These are phyloP conservation scores for Bombardia bombarda DNA, from an alignment of 495 filamentous ascomycete species.

Conservation along the genomic window DNA sequence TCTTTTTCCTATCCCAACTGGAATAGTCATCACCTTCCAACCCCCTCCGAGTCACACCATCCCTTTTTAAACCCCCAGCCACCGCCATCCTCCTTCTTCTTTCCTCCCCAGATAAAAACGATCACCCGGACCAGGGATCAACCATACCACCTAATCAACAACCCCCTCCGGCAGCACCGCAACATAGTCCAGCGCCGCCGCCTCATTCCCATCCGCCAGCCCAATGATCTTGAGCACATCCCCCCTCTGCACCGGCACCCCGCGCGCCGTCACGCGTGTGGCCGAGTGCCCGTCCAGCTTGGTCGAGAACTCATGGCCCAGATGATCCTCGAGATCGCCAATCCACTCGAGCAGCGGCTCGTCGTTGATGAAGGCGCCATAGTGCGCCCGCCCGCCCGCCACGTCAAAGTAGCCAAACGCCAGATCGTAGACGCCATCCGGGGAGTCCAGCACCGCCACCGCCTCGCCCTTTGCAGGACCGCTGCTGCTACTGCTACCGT, in stretches of 20 bases:
- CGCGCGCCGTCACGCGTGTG: constrained; percentile 49
- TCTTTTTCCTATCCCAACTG: too few species aligned
- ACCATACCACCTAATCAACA: constrained; percentile 37
- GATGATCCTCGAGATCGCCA: constrained; percentile 46
- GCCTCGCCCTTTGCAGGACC: constrained; percentile 46
- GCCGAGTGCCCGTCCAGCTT: constrained; percentile 59
- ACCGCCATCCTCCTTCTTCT: too few species aligned
- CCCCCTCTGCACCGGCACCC: constrained; percentile 43
- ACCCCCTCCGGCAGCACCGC: constrained; percentile 50
- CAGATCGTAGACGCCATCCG: constrained; percentile 50
- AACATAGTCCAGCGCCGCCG: constrained; percentile 61
- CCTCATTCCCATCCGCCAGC: constrained; percentile 49
- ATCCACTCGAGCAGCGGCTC: constrained; percentile 46
- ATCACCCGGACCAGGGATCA: too few species aligned
- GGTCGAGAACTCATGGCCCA: constrained; percentile 48
- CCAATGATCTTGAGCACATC: constrained; percentile 54
- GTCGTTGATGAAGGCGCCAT: constrained; percentile 45
- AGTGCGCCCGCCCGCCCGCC: constrained; percentile 44
- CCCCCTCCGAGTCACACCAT: too few species aligned
- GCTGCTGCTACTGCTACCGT: too few species aligned
- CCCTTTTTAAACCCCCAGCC: too few species aligned
- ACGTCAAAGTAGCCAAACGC: constrained; percentile 62
- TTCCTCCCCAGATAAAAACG: too few species aligned
- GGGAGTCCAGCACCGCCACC: constrained; percentile 32
- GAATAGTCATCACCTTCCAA: too few species aligned